A percentile compares a stretch with the other conserved stretches of the same genome.
These are phyloP conservation scores for Ustilago crameri DNA, from an alignment of 1,284 basidiomycete species.

Conservation along the genomic window DNA sequence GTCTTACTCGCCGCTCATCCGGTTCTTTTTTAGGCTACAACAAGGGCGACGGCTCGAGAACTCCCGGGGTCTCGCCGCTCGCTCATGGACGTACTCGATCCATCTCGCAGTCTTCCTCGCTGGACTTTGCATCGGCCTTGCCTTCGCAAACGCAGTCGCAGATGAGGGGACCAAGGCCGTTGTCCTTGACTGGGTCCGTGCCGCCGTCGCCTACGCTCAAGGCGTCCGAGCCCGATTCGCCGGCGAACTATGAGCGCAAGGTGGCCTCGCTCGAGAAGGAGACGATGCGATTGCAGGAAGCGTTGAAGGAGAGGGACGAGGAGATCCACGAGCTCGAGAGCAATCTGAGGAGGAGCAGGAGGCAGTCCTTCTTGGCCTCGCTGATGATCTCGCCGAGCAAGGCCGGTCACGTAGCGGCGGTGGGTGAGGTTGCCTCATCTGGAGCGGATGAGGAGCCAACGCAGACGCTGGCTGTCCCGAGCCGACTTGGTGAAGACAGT, in stretches of 20 bases:
- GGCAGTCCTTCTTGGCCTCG: slow-evolving; percentile 1
- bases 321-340: slow-evolving; percentile 52
- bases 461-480: slow-evolving; percentile 4
- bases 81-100: slow-evolving; percentile 50
- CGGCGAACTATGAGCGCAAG: slow-evolving; percentile 59
- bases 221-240: slow-evolving; percentile 46
- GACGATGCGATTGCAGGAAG: slow-evolving; percentile 55
- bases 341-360: slow-evolving; percentile 22
- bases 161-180: slow-evolving; percentile 46
- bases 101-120: slow-evolving; percentile 60
- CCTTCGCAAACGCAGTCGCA: slow-evolving; percentile 27
- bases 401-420: slow-evolving; percentile 1
- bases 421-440: not conserved
- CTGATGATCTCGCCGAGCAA: slow-evolving; percentile 1
- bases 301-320: slow-evolving; percentile 60
- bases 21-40: slow-evolving; percentile 64
- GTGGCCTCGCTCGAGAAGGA: slow-evolving; percentile 60
- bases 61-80: slow-evolving; percentile 32
- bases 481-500: not conserved
- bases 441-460: slow-evolving; percentile 3
- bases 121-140: slow-evolving; percentile 51
- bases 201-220: slow-evolving; percentile 55
- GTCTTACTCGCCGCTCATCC: slow-evolving; percentile 53
- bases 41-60: slow-evolving; percentile 50
- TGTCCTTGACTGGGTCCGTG: slow-evolving; percentile 53